Base-by-base conservation (phyloP, 345 rosid species). In the Lepidium aucheri region DNA sequence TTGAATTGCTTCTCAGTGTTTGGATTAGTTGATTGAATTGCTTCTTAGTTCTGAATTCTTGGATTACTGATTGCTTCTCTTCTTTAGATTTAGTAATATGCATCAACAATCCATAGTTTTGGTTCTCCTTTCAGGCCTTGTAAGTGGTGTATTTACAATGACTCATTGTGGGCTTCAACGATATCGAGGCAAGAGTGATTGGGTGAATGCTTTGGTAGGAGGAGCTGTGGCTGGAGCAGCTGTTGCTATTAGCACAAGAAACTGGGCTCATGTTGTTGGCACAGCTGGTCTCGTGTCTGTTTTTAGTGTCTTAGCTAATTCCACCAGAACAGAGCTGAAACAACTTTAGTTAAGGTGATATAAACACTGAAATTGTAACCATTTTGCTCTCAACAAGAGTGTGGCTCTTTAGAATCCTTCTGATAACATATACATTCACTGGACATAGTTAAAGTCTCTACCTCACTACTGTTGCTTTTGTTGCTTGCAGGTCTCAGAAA, bases 191-290 rank as follows among this genome's bases (percentile, higher is more conserved):
- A 76, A 66, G 76, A 80, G 77, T 66, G 98, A 92, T 69, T 84
- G 83, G 93, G 76, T 82, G 53, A 92, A 89, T 77, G 79, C 93
- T 66, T 74, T 87, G 47, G 71, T 86, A 22, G 98, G 84, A 22
- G 96, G 95, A 26, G 93, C 85, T 65, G 82, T 81, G 45, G 89
- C 95, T 30, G 96, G 91, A 20, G 96, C 93, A 63, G 85, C 86
- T 34, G 80, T 82, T 63, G 86, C 90, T 57, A 81, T 86, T 17
- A 74, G 80, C 60, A 79, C 95, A 36, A 77, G 89, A 74, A 84
- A 78, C 63, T 83, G 80, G 89, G 76, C 72, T 0, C 84, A 82
- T 45, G 81, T 91, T 24, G 63, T 83, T 40, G 76, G 75, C 60
- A 79, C 72, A 20, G 88, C 95, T 68, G 81, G 86, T 12, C 74